Percentiles rank a stretch among this genome's conserved stretches.
These are phyloP conservation scores for Populus deltoides DNA, from an alignment of 345 rosid genomes.

Conservation along the genomic window DNA sequence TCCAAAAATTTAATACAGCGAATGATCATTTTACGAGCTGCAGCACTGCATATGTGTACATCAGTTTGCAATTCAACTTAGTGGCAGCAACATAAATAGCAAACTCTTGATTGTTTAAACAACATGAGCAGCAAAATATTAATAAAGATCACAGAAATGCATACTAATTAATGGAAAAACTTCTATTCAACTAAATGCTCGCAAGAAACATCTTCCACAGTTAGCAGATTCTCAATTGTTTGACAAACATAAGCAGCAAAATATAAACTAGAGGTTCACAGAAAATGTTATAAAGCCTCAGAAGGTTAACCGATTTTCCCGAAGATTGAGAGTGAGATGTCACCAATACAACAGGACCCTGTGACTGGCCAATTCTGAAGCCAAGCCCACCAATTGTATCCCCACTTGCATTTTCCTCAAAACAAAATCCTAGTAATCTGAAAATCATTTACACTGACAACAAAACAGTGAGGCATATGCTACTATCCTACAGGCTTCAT, in stretches of 20 bases:
- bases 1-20: background rate
- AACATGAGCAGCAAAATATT: no score
- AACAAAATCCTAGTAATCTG: background rate
- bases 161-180: background rate
- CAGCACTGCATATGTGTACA: background rate
- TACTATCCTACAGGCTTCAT: background rate
- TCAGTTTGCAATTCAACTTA: background rate
- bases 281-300: background rate
- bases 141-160: background rate
- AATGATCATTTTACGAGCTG: background rate
- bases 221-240: background rate
- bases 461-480: background rate
- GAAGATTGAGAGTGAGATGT: background rate
- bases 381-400: background rate
- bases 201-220: background rate
- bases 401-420: background rate
- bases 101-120: no score
- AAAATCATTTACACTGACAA: background rate
- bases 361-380: background rate
- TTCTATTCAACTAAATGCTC: background rate
- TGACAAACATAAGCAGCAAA: background rate
- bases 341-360: no score
- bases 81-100: no score
- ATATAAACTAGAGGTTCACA: background rate
- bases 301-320: background rate